Base-by-base conservation (phyloP, 1,139 yeast genomes). In the Saccharomyces pastorianus region DNA sequence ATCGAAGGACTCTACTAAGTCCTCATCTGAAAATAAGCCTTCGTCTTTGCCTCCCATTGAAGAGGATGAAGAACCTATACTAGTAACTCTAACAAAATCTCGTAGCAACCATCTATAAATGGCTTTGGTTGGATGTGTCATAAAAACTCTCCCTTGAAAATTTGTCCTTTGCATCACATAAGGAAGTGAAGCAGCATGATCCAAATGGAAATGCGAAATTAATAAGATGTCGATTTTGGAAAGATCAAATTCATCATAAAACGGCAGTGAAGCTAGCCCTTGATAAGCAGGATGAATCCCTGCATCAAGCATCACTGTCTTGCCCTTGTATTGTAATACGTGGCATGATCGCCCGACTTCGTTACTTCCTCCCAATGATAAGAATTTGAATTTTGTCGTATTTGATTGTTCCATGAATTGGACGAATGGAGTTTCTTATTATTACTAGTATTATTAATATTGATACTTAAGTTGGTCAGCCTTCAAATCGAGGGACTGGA, bases 101-200 rank as follows among this genome's bases (percentile, higher is more conserved):
- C 91, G 85, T 56, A 93, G 73, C 53, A 93, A 77, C 99, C 99
- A 93, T 59, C 96, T 79, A 68, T 91, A 93, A 57, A 93, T 93
- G 38, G 99, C 99, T 73, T 93, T 95, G 0, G 99, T 93, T 7
- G 99, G 99, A 69, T 93, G 98, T 26, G 99, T 93, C 99, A 93
- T 93, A 69, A 91, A 93, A 6, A 95, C 99, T 53, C 96, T 79
- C 1, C 99, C 99, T 64, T 82, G 84, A 75, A 93, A 93, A 62
- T 81, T 88, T 0, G 99, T 93, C 65, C 90, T 96, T 66, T 90
- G 96, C 98, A 93, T 91, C 42, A 93, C 98, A 66, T 91, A 95
- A 0, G 99, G 99, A 55, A 93, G 76, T 0, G 97, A 88, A 0
- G 98, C 99, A 0, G 98, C 98, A 71, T 93, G 99, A 68, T 93